phyloP scores from a whole-genome alignment of 2,329 filamentous ascomycete genomes.

The Cladophialophora chaetospira region DNA sequence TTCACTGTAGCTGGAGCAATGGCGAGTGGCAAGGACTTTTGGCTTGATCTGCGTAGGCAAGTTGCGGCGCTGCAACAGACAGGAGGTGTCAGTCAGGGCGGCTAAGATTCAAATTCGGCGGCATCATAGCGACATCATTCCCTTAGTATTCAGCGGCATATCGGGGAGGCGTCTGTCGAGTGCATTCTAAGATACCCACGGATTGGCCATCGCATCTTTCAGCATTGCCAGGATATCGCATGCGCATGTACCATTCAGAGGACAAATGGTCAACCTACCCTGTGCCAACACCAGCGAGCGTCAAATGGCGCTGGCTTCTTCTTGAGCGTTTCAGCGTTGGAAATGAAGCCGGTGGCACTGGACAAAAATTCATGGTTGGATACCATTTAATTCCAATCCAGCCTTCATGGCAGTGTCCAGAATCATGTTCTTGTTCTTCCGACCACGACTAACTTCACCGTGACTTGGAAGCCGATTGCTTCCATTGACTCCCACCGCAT shows the following conservation, averaged over 20 bases:
- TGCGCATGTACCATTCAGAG: constrained; percentile 1
- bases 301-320: not conserved
- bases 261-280: not conserved
- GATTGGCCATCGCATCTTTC: constrained; percentile 21
- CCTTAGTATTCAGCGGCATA: constrained; percentile 25
- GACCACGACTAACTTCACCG: not conserved
- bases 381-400: not conserved
- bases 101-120: constrained; percentile 18
- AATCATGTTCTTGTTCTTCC: not conserved
- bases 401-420: not conserved
- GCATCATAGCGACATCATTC: constrained; percentile 2
- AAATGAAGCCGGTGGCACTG: too few relatives aligned
- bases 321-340: constrained; percentile 11
- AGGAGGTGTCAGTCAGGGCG: constrained; percentile 31
- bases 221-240: constrained; percentile 18
- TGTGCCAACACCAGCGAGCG: not conserved
- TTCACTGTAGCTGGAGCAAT: constrained; percentile 46
- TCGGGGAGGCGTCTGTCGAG: constrained; percentile 17
- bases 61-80: constrained; percentile 44
- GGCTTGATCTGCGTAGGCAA: constrained; percentile 52
- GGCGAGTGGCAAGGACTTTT: constrained; percentile 53
- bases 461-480: too few relatives aligned
- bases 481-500: too few relatives aligned
- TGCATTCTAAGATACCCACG: constrained; percentile 24
- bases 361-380: constrained; percentile 9